Evolutionary conservation across 495 filamentous ascomycete species (phyloP), one percentile per base, ranked within the genome.

Genomic region (Pseudomonodictys pantanalensis): DNA sequence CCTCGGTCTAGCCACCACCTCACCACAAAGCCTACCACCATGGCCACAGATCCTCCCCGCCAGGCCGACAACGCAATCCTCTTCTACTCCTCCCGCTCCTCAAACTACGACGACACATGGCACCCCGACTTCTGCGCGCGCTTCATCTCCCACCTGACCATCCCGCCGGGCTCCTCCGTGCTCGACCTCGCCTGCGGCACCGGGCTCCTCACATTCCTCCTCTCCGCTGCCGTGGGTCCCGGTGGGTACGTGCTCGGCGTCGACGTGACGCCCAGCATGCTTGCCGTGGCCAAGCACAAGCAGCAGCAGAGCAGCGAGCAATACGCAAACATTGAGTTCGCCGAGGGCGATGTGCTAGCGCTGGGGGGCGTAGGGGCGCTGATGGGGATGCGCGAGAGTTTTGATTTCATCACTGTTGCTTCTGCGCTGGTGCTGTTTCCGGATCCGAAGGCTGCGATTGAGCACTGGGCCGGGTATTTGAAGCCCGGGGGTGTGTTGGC

Each of bases 121-220:
- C 69, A 71, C 38, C 55, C 60, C 32, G 55, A 39, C 25, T 69
- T 69, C 51, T 48, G 61, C 4, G 25, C 51, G 45, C 64, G 56
- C 28, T 60, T 65, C 51, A 17, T 28, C 42, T 56, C 49, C 32
- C 32, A 55, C 28, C 11, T 62, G 0, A 12, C 46, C 7, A 17
- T 73, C 7, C 23, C 56, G 17, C 56, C 61, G 9, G 76, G 76
- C 11, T 62, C 73, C 20, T 49, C 60, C 8, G 65, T 77, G 4
- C 70, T 80, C 1, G 77, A 78, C 56, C 68, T 79, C 10, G 73
- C 72, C 20, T 79, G 75, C 59, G 77, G 76, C 15, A 78, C 75
- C 5, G 77, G 77, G 9, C 67, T 73, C 1, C 67, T 76, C 42
- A 68, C 69, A 18, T 67, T 74, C 26, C 69, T 70, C 1, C 73